Percentiles rank a stretch among this genome's conserved stretches.
Conservation (phyloP, 1,284 basidiomycete species). For the Coriolopsis trogii region DNA sequence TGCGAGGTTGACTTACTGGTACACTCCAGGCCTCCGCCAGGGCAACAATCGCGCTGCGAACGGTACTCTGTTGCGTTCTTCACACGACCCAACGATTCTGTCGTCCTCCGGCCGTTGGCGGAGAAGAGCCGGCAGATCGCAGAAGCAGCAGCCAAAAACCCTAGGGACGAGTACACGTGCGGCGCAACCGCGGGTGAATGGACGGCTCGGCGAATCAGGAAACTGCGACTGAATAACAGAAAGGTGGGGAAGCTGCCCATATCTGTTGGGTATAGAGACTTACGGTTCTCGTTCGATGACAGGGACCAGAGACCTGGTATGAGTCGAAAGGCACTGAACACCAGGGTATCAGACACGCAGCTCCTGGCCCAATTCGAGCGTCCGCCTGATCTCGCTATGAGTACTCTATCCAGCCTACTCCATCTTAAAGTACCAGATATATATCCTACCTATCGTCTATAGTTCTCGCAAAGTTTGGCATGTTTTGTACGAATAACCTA, state of each 20-base stretch:
- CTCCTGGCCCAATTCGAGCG: constrained; percentile 13
- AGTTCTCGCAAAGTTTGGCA: no score
- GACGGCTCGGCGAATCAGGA: constrained; percentile 49
- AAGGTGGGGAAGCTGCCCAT: constrained; percentile 29
- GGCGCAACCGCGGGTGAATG: constrained; percentile 50
- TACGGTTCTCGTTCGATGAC: not conserved
- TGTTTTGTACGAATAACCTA: no score
- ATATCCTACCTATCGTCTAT: no score
- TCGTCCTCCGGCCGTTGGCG: constrained; percentile 31
- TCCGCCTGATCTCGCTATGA: constrained; percentile 15
- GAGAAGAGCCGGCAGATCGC: constrained; percentile 54
- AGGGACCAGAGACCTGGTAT: constrained; percentile 31
- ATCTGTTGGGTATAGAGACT: not conserved
- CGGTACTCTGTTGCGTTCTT: constrained; percentile 43
- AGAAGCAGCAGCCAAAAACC: constrained; percentile 37
- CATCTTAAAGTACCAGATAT: not conserved
- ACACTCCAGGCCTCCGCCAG: constrained; percentile 33
- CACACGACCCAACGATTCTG: constrained; percentile 39
- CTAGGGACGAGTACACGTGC: constrained; percentile 40
- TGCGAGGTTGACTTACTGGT: constrained; percentile 3
- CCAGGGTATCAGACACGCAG: constrained; percentile 11
- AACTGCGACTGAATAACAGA: constrained; percentile 48
- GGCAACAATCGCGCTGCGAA: constrained; percentile 36
- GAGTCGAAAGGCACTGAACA: constrained; percentile 29
- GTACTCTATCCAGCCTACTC: not conserved